Evolutionary conservation across 208 protist genomes (phyloP).

Genomic region (Trypanosoma grayi): DNA sequence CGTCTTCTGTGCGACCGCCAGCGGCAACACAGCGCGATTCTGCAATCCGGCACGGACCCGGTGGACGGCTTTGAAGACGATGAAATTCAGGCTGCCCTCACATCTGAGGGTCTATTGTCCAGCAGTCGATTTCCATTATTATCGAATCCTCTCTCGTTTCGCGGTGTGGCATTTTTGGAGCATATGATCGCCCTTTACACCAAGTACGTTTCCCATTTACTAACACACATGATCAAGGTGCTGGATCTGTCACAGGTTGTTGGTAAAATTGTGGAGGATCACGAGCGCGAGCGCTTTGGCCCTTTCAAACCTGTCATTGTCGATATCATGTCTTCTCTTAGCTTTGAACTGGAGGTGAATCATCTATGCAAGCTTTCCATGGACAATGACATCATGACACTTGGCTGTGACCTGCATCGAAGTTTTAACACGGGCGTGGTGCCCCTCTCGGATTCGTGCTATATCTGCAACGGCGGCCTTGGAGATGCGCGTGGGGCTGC

Average conservation of each 20-base stretch:
- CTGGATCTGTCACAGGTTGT: constrained; percentile 52
- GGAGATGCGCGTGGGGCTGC: constrained; percentile 3
- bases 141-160: constrained; percentile 10
- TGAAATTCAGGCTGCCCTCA: constrained; percentile 19
- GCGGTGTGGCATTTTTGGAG: constrained; percentile 24
- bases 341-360: constrained; percentile 58
- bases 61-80: constrained; percentile 25
- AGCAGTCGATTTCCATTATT: constrained; percentile 15
- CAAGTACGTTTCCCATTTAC: constrained; percentile 41
- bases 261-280: constrained; percentile 44
- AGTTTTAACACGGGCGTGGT: constrained; percentile 48
- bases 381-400: constrained; percentile 47
- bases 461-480: constrained; percentile 45
- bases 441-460: constrained; percentile 52
- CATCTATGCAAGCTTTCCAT: constrained; percentile 42
- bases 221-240: constrained; percentile 49
- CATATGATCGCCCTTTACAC: constrained; percentile 57
- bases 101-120: background rate
- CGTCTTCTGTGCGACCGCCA: constrained; percentile 39
- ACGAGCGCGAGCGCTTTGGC: constrained; percentile 49
- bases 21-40: constrained; percentile 3
- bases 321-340: constrained; percentile 51
- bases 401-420: constrained; percentile 36
- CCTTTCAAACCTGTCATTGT: constrained; percentile 61
- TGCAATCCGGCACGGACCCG: constrained; percentile 1